Evolutionary conservation across 768 basidiomycete species (phyloP).

Genomic region (Mycena chlorophos): DNA sequence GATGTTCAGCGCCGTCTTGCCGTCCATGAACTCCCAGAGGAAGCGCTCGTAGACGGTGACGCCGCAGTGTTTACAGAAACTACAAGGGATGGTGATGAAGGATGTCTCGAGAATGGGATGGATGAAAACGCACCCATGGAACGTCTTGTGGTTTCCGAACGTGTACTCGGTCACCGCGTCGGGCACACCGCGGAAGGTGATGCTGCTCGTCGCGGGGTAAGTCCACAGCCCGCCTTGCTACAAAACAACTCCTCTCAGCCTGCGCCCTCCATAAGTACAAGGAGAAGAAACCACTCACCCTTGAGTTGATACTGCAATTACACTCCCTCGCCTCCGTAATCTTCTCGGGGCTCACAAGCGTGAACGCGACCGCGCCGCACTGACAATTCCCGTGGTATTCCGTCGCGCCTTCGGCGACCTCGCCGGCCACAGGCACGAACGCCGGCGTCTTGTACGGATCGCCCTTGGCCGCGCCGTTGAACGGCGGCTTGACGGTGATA

Average conservation of each 20-base stretch:
- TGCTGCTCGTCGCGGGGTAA: not conserved
- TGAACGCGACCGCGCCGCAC: conserved; percentile 10
- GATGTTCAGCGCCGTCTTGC: conserved; percentile 1
- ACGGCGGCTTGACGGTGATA: not conserved
- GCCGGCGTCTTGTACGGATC: conserved; percentile 1
- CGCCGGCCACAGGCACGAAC: not conserved
- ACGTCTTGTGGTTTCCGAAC: not conserved
- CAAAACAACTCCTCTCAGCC: not conserved
- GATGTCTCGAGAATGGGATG: not conserved
- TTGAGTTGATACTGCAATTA: conserved; percentile 16
- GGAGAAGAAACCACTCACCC: not conserved
- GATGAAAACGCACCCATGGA: conserved; percentile 5
- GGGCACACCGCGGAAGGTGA: conserved; percentile 1
- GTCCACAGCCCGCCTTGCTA: conserved; percentile 12
- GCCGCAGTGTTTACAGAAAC: conserved; percentile 15
- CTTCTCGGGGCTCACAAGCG: not conserved
- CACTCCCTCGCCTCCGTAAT: not conserved
- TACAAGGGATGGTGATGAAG: not conserved
- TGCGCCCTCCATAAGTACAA: too few species aligned
- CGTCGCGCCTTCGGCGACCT: conserved; percentile 1
- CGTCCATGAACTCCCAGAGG: not conserved
- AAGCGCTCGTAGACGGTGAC: conserved; percentile 5
- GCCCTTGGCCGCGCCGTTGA: not conserved
- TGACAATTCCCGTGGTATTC: conserved; percentile 14
- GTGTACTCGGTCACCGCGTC: conserved; percentile 8